Evolutionary conservation across 2,329 filamentous ascomycete genomes (phyloP), one percentile per base, ranked within the genome.

Genomic region (Sarocladium strictum): DNA sequence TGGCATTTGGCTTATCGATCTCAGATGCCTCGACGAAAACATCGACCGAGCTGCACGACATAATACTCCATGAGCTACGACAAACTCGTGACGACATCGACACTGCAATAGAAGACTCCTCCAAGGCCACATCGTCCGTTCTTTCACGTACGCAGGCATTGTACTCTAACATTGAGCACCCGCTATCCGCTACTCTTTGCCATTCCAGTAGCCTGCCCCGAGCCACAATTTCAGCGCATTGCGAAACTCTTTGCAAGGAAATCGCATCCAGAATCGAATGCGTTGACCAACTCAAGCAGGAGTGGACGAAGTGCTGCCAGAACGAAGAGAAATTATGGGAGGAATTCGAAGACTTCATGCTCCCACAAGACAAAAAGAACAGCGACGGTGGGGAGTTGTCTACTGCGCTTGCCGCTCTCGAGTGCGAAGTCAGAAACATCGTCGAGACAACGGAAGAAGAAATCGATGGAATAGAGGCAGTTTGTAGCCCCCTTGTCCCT

Each of bases 181-280:
- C 68, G 1, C 56, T 71, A 1, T 62, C 63, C 0, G 63, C 61
- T 1, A 72, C 69, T 0, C 54, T 68, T 3, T 71, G 68, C 17
- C 59, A 64, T 33, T 61, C 62, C 0, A 53, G 60, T 15, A 57
- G 53, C 0, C 53, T 61, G 9, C 59, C 65, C 1, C 54, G 54
- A n/a, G 64, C 63, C 0, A 67, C 60, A 0, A 57, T 72, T 1
- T 55, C 54, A 0, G 51, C 54, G 2, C 70, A 69, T 19, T 27
- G 71, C 2, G 27, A 58, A 1, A 53, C 37, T 1, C 41, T 70
- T 2, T 57, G 61, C 1, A 53, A 56, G 2, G 58, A 62, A 5
- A 54, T 71, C 14, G 6, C 26, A 19, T 4, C 11, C n/a, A 50
- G 29, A 2, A 40, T 5, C 17, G 29, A 14, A 40, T 54, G 2